Base-by-base conservation (phyloP, 2,329 filamentous ascomycete genomes). In the Pyrenophora tritici-repentis region DNA sequence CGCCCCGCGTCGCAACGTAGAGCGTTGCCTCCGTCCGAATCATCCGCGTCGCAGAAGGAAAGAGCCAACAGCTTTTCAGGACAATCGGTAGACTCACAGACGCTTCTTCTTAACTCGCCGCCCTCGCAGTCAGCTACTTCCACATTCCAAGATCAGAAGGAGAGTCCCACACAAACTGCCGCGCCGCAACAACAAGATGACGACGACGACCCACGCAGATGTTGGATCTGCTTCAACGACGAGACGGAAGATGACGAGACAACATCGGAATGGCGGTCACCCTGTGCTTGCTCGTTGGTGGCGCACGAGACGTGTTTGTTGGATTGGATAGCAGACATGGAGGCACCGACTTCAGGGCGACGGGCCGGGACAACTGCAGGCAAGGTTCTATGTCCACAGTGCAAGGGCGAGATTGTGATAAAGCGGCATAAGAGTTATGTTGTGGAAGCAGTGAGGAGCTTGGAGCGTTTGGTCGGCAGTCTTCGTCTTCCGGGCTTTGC, bases 251-350 rank as follows among this genome's bases (percentile, higher is more conserved):
- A 88, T 50, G 77, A 77, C n/a, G 81, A 82, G 7, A 78, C 80
- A 10, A 82, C 82, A 20, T 79, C 80, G 2, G 79, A 81, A 61
- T 99, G 94, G 93, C 86, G 90, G 37, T 89, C 88, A 47, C 92
- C 94, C 1, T 99, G 94, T 71, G 88, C 88, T 0, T 99, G 94
- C 75, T 91, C 90, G 10, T 81, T 99, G 33, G 89, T 90, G 48
- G 94, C 92, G 1, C 94, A 99, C 71, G 91, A 97, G 72, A 83
- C 86, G 53, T 96, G 92, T 71, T 81, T 97, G 59, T 80, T 97
- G 33, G 88, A 91, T 65, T 99, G 92, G 92, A 88, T 97, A 14
- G 88, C 90, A n/a, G 91, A 96, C 68, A 84, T 91, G 68, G 91
- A 97, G 75, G 79, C 82, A 17, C 83, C 83, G 1, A 81, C 77